These are phyloP conservation scores for Apiotrichum domesticum DNA, from an alignment of 1,284 basidiomycete species.

Conservation along the genomic window DNA sequence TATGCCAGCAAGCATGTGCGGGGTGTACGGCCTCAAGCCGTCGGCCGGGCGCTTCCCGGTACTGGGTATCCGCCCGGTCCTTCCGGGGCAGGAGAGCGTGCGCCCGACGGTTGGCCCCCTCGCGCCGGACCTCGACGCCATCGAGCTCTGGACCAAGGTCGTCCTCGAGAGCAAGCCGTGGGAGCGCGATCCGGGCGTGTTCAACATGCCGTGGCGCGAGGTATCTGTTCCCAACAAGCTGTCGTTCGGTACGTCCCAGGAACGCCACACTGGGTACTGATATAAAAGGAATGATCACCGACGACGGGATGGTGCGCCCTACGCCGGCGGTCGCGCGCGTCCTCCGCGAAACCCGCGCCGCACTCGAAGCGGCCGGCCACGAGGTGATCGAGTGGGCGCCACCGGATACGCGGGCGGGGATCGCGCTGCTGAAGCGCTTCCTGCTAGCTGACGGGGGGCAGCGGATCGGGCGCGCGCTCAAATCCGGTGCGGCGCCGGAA, in stretches of 20 bases:
- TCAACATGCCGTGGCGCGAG: constrained; percentile 57
- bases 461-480: not conserved
- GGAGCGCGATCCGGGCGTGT: constrained; percentile 58
- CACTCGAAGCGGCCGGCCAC: constrained; percentile 60
- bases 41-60: constrained; percentile 55
- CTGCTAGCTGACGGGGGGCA: constrained; percentile 3
- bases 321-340: constrained; percentile 64
- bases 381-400: constrained; percentile 45
- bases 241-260: constrained; percentile 2
- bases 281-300: constrained; percentile 46
- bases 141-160: constrained; percentile 58
- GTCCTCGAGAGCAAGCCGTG: constrained; percentile 53
- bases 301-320: constrained; percentile 56
- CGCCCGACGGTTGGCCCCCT: constrained; percentile 66
- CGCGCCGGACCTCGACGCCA: constrained; percentile 53
- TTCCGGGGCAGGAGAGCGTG: constrained; percentile 62
- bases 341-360: constrained; percentile 54
- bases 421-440: not conserved
- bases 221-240: constrained; percentile 58
- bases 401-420: not conserved
- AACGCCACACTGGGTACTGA: constrained; percentile 16
- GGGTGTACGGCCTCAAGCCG: constrained; percentile 63
- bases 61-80: constrained; percentile 54
- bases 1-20: constrained; percentile 61
- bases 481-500: not conserved